A percentile compares a stretch with the other conserved stretches of the same genome.
Conservation (phyloP, 768 basidiomycete genomes). For the Boletus sensibilis region DNA sequence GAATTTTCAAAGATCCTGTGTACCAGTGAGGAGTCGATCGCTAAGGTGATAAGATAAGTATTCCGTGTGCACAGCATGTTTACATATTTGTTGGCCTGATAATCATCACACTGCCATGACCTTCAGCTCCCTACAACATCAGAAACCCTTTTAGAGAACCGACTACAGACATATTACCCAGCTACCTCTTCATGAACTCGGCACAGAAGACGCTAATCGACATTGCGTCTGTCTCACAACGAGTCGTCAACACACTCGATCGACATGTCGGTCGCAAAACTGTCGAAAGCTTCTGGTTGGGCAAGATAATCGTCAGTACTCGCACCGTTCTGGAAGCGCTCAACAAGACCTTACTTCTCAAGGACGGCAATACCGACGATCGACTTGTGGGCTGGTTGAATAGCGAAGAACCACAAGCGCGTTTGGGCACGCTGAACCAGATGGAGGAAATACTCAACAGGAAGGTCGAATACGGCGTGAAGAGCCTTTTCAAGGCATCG, state of each 20-base stretch:
- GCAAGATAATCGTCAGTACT: neutral
- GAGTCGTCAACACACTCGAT: neutral
- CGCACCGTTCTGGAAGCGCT: neutral
- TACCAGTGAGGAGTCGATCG: too few species aligned
- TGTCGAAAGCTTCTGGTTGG: neutral
- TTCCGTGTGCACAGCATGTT: too few species aligned
- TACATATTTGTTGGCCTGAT: too few species aligned
- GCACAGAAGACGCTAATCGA: neutral
- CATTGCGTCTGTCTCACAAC: neutral
- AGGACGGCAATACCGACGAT: neutral
- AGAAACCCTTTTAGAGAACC: too few species aligned
- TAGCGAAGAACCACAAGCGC: neutral
- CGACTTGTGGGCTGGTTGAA: neutral
- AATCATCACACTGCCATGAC: too few species aligned
- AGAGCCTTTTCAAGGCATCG: neutral
- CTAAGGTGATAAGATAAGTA: neutral
- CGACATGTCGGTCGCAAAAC: neutral
- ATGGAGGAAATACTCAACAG: neutral
- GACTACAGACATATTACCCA: too few species aligned
- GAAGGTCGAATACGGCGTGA: neutral
- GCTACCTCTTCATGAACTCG: neutral
- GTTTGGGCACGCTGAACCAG: neutral
- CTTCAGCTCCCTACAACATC: too few species aligned
- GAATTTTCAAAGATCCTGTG: neutral
- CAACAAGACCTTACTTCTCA: neutral